Percentiles rank a stretch among this genome's conserved stretches.
phyloP scores from a whole-genome alignment of 2,329 filamentous ascomycete genomes.

The Penicillium nordicum region DNA sequence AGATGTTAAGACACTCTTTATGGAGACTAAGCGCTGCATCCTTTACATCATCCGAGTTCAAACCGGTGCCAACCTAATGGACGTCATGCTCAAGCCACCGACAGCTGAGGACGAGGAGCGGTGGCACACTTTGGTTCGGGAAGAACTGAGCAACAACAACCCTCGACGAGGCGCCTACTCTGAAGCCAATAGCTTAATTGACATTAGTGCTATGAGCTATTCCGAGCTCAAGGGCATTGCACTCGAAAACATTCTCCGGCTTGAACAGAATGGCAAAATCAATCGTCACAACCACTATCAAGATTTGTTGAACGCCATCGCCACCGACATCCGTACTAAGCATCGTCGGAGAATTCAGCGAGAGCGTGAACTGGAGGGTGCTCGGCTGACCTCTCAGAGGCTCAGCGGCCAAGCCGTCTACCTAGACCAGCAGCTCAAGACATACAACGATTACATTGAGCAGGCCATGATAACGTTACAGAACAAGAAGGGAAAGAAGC shows the following conservation, averaged over 20 bases:
- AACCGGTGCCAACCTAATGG: conserved; percentile 84
- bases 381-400: conserved; percentile 46
- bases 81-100: conserved; percentile 90
- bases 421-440: conserved; percentile 91
- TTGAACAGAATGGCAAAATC: conserved; percentile 85
- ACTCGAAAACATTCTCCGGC: conserved; percentile 85
- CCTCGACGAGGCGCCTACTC: conserved; percentile 81
- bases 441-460: conserved; percentile 98
- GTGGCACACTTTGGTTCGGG: conserved; percentile 76
- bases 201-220: conserved; percentile 86
- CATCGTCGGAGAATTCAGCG: conserved; percentile 88
- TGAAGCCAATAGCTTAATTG: conserved; percentile 76
- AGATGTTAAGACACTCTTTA: conserved; percentile 86
- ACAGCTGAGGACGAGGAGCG: conserved; percentile 81
- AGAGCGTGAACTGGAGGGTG: conserved; percentile 76
- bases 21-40: conserved; percentile 96
- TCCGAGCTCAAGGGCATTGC: conserved; percentile 88
- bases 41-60: conserved; percentile 98
- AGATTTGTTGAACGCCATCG: conserved; percentile 95
- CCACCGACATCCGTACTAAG: conserved; percentile 94
- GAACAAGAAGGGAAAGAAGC: conserved; percentile 93
- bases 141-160: conserved; percentile 70
- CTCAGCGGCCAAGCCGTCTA: conserved; percentile 70
- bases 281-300: conserved; percentile 87
- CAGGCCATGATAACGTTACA: conserved; percentile 96